Evolutionary conservation across 2,329 filamentous ascomycete genomes (phyloP).

Genomic region (Hypoxylon sp.): DNA sequence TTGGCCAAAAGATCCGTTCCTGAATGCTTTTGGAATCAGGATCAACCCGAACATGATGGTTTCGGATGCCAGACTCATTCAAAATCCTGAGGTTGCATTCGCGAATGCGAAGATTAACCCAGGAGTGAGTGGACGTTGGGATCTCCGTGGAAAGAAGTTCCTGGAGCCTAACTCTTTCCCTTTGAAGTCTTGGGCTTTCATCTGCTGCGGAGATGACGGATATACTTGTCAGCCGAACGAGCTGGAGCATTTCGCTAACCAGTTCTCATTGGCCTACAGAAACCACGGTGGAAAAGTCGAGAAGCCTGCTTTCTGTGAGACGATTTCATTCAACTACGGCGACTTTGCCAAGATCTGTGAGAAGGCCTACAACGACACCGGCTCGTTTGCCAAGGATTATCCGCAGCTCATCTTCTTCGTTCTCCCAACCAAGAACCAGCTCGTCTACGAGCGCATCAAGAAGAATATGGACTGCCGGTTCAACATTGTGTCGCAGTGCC

Average conservation of each 20-base stretch:
- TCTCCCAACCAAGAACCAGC: slow-evolving; percentile 77
- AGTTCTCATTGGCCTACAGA: slow-evolving; percentile 63
- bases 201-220: slow-evolving; percentile 69
- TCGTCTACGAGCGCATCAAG: slow-evolving; percentile 88
- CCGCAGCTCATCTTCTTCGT: slow-evolving; percentile 88
- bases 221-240: slow-evolving; percentile 65
- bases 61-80: slow-evolving; percentile 79
- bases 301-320: slow-evolving; percentile 55
- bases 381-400: slow-evolving; percentile 65
- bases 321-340: slow-evolving; percentile 56
- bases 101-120: slow-evolving; percentile 71
- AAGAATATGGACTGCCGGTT: slow-evolving; percentile 88
- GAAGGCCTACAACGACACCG: slow-evolving; percentile 68
- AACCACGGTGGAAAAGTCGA: slow-evolving; percentile 65
- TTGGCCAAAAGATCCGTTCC: slow-evolving; percentile 77
- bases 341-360: slow-evolving; percentile 68
- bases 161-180: slow-evolving; percentile 72
- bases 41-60: slow-evolving; percentile 75
- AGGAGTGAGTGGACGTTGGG: slow-evolving; percentile 82
- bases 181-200: slow-evolving; percentile 82
- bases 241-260: slow-evolving; percentile 67
- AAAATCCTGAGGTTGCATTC: slow-evolving; percentile 80
- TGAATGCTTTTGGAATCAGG: slow-evolving; percentile 80
- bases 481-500: slow-evolving; percentile 85
- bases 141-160: slow-evolving; percentile 86